These are phyloP conservation scores for Vanrija sp. DNA, from an alignment of 1,284 basidiomycete genomes.

Conservation along the genomic window DNA sequence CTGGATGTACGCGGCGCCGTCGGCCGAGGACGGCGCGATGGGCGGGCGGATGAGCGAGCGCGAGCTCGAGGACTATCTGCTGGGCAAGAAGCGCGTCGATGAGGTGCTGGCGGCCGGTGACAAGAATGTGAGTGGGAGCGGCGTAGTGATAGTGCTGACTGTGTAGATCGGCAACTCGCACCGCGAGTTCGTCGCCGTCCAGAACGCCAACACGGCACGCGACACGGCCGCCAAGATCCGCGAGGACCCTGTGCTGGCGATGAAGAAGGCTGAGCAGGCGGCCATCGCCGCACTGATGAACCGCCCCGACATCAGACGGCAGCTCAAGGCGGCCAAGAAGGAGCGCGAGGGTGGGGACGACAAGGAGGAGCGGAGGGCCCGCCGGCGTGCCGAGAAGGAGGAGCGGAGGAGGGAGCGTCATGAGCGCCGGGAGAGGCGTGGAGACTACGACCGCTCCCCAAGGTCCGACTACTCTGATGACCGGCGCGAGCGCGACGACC, in stretches of 20 bases:
- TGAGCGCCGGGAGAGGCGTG: constrained; percentile 4
- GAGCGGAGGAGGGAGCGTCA: constrained; percentile 14
- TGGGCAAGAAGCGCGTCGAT: constrained; percentile 98
- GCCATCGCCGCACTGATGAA: constrained; percentile 84
- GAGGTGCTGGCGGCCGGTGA: constrained; percentile 81
- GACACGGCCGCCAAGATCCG: constrained; percentile 91
- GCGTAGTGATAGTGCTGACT: not conserved
- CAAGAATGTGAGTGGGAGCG: constrained; percentile 64
- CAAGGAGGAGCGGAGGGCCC: constrained; percentile 58
- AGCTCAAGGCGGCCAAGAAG: constrained; percentile 71
- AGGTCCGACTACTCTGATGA: constrained; percentile 7
- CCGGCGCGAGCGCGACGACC: constrained; percentile 6
- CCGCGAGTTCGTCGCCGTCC: constrained; percentile 85
- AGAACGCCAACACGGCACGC: constrained; percentile 85
- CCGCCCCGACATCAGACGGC: constrained; percentile 81
- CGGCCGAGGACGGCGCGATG: constrained; percentile 71
- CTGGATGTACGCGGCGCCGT: constrained; percentile 98
- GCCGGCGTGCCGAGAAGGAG: constrained; percentile 58
- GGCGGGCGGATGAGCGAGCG: constrained; percentile 56
- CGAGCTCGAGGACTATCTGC: constrained; percentile 91
- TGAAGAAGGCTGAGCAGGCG: constrained; percentile 96
- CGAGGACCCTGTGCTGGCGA: constrained; percentile 91
- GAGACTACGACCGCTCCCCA: constrained; percentile 3
- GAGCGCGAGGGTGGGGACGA: constrained; percentile 62
- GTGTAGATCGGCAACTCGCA: constrained; percentile 70